Evolutionary conservation across 345 rosid genomes (phyloP), one percentile per base, ranked within the genome.

Genomic region (Populus pruinosa): DNA sequence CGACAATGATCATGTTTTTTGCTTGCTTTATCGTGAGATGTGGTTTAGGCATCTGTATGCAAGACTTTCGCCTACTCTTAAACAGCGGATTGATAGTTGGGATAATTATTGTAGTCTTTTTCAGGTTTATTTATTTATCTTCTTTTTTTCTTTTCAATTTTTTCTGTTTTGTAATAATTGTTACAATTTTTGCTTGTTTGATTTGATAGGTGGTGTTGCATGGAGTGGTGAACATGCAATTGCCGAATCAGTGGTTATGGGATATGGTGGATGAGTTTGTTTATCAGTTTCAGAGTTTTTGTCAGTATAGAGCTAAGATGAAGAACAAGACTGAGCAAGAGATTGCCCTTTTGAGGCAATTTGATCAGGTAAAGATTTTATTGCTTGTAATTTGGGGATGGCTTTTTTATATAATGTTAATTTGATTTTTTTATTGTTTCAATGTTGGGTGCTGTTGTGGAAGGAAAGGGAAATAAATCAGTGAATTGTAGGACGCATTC

Each of bases 191-290:
- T 25, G 21, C 14, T 59, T n/a, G 38, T 41, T 31, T 72, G 49
- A 25, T 41, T 23, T 25, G 75, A 20, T 49, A 82, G 85, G 99
- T 96, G 59, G 97, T 94, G 77, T 81, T 96, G 94, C 97, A 90
- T 55, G 98, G 97, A 12, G 95, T 90, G 64, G 97, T 96, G 83
- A 96, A 90, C 82, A 96, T 93, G 98, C 98, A 96, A 71, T 68
- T 96, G 77, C 99, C 99, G 1, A 96, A 93, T 72, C 99, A 96
- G 87, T 96, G 99, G 98, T 72, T 96, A 86, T 96, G 99, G 99
- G 98, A 96, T 78, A 92, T 96, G 99, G 98, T 96, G 80, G 98
- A 96, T 87, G 99, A 96, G 90, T 96, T 93, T 88, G 95, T 96
- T 6, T 96, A 96, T 80, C 99, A 96, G 82, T 96, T 96, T 73